A percentile compares a stretch with the other conserved stretches of the same genome.
Evolutionary conservation across 257 asterid genomes (phyloP).

Genomic region (Fraxinus anomala): DNA sequence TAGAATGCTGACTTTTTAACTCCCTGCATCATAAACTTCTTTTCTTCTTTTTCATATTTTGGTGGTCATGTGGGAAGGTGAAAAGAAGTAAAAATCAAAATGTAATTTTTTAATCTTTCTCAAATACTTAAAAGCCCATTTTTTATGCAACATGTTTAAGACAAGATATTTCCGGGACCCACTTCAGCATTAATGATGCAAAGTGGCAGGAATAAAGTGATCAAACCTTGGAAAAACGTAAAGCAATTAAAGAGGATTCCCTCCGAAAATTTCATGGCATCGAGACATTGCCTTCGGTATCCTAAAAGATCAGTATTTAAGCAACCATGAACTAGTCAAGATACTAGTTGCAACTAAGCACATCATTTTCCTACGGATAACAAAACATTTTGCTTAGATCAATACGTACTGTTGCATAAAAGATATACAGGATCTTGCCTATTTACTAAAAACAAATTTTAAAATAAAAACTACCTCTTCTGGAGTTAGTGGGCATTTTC

Average conservation of each 20-base stretch:
- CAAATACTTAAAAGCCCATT: conserved; percentile 6
- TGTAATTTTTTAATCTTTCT: too few relatives aligned
- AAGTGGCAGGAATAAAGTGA: neutral
- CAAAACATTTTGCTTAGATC: neutral
- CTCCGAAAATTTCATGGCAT: neutral
- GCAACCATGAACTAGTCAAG: neutral
- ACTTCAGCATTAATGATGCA: neutral
- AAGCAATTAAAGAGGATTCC: neutral
- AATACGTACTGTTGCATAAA: conserved; percentile 14
- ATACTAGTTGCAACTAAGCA: conserved; percentile 17
- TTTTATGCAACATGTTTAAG: conserved; percentile 14
- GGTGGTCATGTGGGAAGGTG: too few relatives aligned
- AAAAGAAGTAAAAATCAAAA: too few relatives aligned
- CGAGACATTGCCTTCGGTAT: neutral
- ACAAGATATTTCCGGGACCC: neutral
- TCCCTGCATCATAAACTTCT: neutral
- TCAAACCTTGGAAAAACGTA: neutral
- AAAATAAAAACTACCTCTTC: conserved; percentile 68
- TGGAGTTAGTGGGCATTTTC: conserved; percentile 97
- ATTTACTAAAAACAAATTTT: neutral
- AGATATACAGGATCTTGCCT: neutral
- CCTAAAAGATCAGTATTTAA: neutral
- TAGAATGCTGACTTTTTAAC: neutral
- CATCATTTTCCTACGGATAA: conserved; percentile 2
- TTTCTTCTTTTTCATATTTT: neutral